Conservation (phyloP, 2,329 filamentous ascomycete genomes). For the Fusarium udum region DNA sequence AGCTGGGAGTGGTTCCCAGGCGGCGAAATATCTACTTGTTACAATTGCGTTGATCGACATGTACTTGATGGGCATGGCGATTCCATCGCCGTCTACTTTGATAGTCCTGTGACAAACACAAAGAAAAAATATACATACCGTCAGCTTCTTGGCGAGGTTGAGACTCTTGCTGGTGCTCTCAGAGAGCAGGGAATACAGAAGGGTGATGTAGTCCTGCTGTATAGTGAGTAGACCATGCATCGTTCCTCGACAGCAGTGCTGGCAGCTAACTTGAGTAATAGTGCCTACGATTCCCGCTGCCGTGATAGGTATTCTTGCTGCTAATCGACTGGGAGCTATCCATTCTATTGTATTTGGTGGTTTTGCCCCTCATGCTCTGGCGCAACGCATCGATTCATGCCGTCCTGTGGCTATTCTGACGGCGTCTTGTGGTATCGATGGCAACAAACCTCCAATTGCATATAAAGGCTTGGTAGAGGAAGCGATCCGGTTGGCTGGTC, state of each 20-base stretch:
- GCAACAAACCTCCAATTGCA: slow-evolving; percentile 78
- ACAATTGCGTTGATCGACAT: slow-evolving; percentile 91
- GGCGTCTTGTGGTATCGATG: slow-evolving; percentile 92
- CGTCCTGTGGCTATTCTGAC: slow-evolving; percentile 81
- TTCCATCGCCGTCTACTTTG: slow-evolving; percentile 81
- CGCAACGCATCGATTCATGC: slow-evolving; percentile 88
- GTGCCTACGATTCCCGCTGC: slow-evolving; percentile 97
- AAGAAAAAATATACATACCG: slow-evolving; percentile 80
- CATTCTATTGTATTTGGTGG: slow-evolving; percentile 95
- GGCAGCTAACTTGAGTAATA: slow-evolving; percentile 46
- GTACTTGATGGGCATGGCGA: slow-evolving; percentile 82
- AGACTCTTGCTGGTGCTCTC: slow-evolving; percentile 82
- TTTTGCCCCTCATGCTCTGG: slow-evolving; percentile 82
- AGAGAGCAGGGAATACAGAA: slow-evolving; percentile 82
- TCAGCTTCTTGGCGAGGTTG: slow-evolving; percentile 80
- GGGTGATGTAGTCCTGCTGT: slow-evolving; percentile 89
- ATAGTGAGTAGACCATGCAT: slow-evolving; percentile 69
- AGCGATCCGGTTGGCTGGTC: slow-evolving; percentile 71
- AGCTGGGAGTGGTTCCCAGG: slow-evolving; percentile 92
- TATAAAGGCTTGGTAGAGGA: slow-evolving; percentile 82
- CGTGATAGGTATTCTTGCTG: slow-evolving; percentile 85
- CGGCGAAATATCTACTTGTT: slow-evolving; percentile 89
- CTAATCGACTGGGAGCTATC: slow-evolving; percentile 82
- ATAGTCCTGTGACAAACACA: slow-evolving; percentile 81
- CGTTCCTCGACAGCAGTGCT: neutral